A percentile compares a stretch with the other conserved stretches of the same genome.
phyloP scores from a whole-genome alignment of 345 rosid genomes.

The Moringa oleifera region DNA sequence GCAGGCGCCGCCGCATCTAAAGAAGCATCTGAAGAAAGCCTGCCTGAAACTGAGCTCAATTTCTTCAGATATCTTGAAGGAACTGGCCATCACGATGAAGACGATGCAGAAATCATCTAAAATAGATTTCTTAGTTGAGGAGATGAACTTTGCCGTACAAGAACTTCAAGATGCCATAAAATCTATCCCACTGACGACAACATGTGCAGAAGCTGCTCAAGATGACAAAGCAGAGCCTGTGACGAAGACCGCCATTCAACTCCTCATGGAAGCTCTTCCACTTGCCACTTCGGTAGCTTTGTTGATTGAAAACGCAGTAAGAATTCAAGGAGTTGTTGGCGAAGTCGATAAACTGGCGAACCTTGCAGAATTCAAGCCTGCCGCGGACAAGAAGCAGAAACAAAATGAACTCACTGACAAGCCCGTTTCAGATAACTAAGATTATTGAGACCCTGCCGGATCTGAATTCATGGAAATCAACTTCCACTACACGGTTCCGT shows the following conservation, averaged over 20 bases:
- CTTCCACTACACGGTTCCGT: too few species aligned
- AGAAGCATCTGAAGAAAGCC: conserved; percentile 31
- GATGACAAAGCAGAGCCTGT: conserved; percentile 16
- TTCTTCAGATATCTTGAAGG: conserved; percentile 43
- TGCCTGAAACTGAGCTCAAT: conserved; percentile 37
- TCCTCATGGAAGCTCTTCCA: conserved; percentile 53
- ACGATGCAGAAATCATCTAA: conserved; percentile 42
- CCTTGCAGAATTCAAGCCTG: conserved; percentile 52
- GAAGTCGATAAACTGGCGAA: conserved; percentile 45
- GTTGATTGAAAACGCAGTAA: conserved; percentile 49
- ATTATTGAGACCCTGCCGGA: conserved; percentile 14
- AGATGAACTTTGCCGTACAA: conserved; percentile 52
- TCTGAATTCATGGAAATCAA: conserved; percentile 13
- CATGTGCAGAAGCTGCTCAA: conserved; percentile 6
- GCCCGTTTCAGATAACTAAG: conserved; percentile 5
- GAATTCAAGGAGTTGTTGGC: conserved; percentile 41
- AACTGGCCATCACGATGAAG: conserved; percentile 36
- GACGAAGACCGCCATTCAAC: conserved; percentile 8
- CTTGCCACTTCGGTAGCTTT: conserved; percentile 49
- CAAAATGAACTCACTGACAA: conserved; percentile 6
- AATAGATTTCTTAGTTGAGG: conserved; percentile 33
- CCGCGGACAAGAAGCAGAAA: conserved; percentile 19
- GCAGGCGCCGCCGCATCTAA: conserved; percentile 49
- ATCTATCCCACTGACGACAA: conserved; percentile 28
- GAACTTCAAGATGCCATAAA: conserved; percentile 49